Evolutionary conservation across 176 grass and related monocot genomes (phyloP).

Genomic region (Cenchrus fungigraminus): DNA sequence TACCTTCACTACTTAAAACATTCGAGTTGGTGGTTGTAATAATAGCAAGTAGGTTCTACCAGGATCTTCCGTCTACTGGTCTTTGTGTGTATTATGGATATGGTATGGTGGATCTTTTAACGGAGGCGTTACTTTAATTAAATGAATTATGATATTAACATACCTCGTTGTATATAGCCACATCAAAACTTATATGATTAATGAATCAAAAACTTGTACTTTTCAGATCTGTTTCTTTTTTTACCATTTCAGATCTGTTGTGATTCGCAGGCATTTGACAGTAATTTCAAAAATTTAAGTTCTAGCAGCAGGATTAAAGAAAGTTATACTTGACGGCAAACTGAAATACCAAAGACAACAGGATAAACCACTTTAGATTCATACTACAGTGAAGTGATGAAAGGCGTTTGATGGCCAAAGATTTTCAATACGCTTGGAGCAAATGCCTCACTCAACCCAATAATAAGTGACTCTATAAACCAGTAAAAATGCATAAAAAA

Average conservation of each 20-base stretch:
- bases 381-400: background rate
- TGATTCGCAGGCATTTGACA: background rate
- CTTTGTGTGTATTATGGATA: background rate
- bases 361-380: background rate
- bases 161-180: background rate
- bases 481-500: background rate
- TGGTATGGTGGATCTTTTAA: background rate
- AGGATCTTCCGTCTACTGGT: background rate
- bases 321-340: background rate
- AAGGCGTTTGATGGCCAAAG: background rate
- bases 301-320: background rate
- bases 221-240: background rate
- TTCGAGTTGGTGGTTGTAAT: background rate
- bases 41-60: background rate
- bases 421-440: background rate
- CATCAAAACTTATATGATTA: background rate
- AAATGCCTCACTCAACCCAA: background rate
- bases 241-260: background rate
- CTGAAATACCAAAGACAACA: slow-evolving; percentile 2
- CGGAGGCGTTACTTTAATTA: background rate
- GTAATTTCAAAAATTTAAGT: background rate
- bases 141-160: background rate
- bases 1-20: background rate
- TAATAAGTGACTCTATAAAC: background rate
- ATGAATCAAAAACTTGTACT: background rate